phyloP scores from a whole-genome alignment of 331 rosid genomes.

The Acacia concinna region DNA sequence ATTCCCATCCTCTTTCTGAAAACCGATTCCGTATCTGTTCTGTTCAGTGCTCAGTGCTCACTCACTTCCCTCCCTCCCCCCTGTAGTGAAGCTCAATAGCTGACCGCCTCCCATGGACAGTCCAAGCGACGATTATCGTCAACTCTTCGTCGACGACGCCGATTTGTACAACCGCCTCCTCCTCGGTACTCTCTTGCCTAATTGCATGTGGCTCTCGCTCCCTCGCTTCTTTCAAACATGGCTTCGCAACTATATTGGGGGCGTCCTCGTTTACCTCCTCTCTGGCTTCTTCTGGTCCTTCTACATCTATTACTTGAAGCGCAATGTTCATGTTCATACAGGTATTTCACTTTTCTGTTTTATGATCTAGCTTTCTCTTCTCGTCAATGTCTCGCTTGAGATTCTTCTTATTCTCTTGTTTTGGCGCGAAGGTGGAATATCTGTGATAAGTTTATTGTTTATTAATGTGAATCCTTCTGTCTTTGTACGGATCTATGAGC shows the following conservation, averaged over 20 bases:
- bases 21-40: not conserved
- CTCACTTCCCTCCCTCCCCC: not conserved
- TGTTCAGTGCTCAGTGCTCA: not conserved
- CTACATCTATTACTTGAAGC: slow-evolving; percentile 68
- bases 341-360: slow-evolving; percentile 34
- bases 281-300: slow-evolving; percentile 78
- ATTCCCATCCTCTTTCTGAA: not conserved
- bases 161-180: slow-evolving; percentile 66
- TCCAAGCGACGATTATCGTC: slow-evolving; percentile 27
- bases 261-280: slow-evolving; percentile 56
- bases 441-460: slow-evolving; percentile 5
- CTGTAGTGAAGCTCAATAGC: not conserved
- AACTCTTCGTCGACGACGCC: slow-evolving; percentile 61
- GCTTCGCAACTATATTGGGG: slow-evolving; percentile 88
- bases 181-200: slow-evolving; percentile 51
- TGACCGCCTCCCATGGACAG: slow-evolving; percentile 29
- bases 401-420: not conserved
- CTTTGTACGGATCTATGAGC: not conserved
- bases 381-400: not conserved
- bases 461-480: slow-evolving; percentile 2
- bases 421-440: not conserved
- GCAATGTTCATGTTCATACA: slow-evolving; percentile 65
- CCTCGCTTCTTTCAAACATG: slow-evolving; percentile 76
- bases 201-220: slow-evolving; percentile 49
- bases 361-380: not conserved